Percentiles rank a stretch among this genome's conserved stretches.
These are phyloP conservation scores for Thinopyrum elongatum DNA, from an alignment of 176 grass and related monocot genomes.

Conservation along the genomic window DNA sequence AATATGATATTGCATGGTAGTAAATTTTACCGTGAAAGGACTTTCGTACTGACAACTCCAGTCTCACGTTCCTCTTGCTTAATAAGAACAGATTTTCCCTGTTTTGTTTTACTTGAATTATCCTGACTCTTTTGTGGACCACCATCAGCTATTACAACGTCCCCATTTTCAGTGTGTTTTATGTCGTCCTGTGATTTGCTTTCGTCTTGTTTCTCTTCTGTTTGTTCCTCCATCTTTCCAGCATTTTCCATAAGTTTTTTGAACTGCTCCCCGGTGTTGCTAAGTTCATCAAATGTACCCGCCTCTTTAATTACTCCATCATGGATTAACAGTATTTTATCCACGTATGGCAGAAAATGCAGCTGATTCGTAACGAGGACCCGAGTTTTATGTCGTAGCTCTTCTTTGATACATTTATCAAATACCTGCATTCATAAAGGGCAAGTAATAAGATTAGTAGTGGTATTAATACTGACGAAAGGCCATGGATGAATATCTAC, in stretches of 20 bases:
- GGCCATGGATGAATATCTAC: neutral
- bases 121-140: slow-evolving; percentile 48
- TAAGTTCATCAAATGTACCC: slow-evolving; percentile 97
- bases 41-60: slow-evolving; percentile 82
- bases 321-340: slow-evolving; percentile 88
- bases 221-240: slow-evolving; percentile 98
- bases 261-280: slow-evolving; percentile 71
- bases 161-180: slow-evolving; percentile 63
- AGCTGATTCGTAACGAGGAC: slow-evolving; percentile 98
- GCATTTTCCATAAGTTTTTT: slow-evolving; percentile 99
- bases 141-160: slow-evolving; percentile 30
- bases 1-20: neutral
- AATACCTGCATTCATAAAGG: slow-evolving; percentile 68
- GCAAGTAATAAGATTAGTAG: slow-evolving; percentile 15
- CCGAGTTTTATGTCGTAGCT: slow-evolving; percentile 86
- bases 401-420: slow-evolving; percentile 96
- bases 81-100: slow-evolving; percentile 87
- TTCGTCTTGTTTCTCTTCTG: slow-evolving; percentile 74
- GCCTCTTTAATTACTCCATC: slow-evolving; percentile 94
- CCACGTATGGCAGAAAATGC: slow-evolving; percentile 94
- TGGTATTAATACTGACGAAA: neutral
- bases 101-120: slow-evolving; percentile 59
- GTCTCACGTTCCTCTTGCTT: slow-evolving; percentile 99
- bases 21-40: slow-evolving; percentile 83
- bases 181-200: slow-evolving; percentile 33